phyloP scores from a whole-genome alignment of 495 filamentous ascomycete species.

The Neurospora hispaniola region DNA sequence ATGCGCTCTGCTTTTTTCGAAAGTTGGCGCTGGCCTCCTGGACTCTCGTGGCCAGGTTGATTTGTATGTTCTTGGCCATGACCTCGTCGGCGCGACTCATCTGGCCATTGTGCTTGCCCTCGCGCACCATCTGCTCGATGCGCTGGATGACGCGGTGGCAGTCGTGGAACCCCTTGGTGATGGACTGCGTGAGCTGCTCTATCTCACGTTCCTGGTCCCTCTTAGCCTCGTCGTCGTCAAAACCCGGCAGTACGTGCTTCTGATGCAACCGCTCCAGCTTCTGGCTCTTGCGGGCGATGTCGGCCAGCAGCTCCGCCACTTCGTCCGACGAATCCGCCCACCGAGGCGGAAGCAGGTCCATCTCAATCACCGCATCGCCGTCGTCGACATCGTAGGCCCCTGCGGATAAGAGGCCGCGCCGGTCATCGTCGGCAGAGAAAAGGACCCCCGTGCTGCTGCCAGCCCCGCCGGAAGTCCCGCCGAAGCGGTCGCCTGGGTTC shows the following conservation, averaged over 20 bases:
- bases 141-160: constrained; percentile 81
- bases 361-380: constrained; percentile 93
- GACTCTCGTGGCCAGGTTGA: constrained; percentile 74
- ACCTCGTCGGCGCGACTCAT: constrained; percentile 77
- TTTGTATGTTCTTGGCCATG: constrained; percentile 93
- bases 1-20: constrained; percentile 92
- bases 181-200: constrained; percentile 78
- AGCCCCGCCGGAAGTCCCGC: constrained; percentile 33
- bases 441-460: constrained; percentile 23
- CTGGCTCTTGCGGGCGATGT: constrained; percentile 71
- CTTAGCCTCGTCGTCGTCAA: constrained; percentile 87
- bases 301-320: constrained; percentile 69
- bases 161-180: constrained; percentile 78
- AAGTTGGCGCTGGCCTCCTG: constrained; percentile 90
- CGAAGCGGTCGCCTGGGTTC: constrained; percentile 57
- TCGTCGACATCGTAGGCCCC: constrained; percentile 70
- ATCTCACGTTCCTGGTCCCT: constrained; percentile 76
- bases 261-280: constrained; percentile 86
- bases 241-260: constrained; percentile 93
- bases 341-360: constrained; percentile 90
- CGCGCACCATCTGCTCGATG: constrained; percentile 74
- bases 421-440: constrained; percentile 50
- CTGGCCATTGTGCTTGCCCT: constrained; percentile 53
- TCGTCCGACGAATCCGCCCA: constrained; percentile 96
- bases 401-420: constrained; percentile 73